These are phyloP conservation scores for Claviceps quebecensis DNA, from an alignment of 2,329 filamentous ascomycete genomes.

Conservation along the genomic window DNA sequence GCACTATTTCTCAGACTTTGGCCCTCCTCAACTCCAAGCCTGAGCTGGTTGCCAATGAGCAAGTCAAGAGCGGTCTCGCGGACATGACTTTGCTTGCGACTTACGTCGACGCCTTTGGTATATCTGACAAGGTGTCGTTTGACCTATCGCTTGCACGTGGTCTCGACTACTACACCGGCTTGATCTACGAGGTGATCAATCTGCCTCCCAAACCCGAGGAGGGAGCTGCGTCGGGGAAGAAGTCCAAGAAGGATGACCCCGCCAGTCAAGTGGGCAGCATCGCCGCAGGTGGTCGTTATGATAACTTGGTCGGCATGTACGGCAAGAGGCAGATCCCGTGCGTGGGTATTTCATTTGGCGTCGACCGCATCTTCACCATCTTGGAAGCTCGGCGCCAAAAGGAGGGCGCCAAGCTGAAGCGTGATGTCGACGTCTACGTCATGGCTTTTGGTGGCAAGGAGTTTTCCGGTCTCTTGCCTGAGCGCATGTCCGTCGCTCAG, in stretches of 20 bases:
- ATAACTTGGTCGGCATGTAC: slow-evolving; percentile 91
- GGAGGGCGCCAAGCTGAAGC: slow-evolving; percentile 46
- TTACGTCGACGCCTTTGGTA: slow-evolving; percentile 67
- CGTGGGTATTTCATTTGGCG: slow-evolving; percentile 67
- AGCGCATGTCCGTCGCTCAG: slow-evolving; percentile 69
- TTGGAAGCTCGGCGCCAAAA: slow-evolving; percentile 62
- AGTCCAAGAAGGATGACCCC: slow-evolving; percentile 36
- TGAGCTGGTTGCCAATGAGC: slow-evolving; percentile 53
- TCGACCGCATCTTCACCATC: slow-evolving; percentile 90
- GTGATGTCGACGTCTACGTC: slow-evolving; percentile 66
- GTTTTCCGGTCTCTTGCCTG: slow-evolving; percentile 64
- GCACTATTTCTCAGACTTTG: slow-evolving; percentile 54
- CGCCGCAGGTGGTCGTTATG: slow-evolving; percentile 81
- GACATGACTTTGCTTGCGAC: slow-evolving; percentile 71
- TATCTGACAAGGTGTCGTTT: slow-evolving; percentile 65
- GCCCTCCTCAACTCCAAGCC: slow-evolving; percentile 54
- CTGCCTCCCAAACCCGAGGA: slow-evolving; percentile 27
- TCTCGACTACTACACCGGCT: slow-evolving; percentile 81
- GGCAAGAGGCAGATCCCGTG: slow-evolving; percentile 64
- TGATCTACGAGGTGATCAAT: slow-evolving; percentile 83
- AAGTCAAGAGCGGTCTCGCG: slow-evolving; percentile 63
- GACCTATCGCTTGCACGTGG: slow-evolving; percentile 83
- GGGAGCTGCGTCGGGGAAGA: slow-evolving; percentile 23
- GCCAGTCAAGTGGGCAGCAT: slow-evolving; percentile 64
- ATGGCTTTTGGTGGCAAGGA: slow-evolving; percentile 90